Conservation (phyloP, 495 filamentous ascomycete species). For the Penicillium ucsense region DNA sequence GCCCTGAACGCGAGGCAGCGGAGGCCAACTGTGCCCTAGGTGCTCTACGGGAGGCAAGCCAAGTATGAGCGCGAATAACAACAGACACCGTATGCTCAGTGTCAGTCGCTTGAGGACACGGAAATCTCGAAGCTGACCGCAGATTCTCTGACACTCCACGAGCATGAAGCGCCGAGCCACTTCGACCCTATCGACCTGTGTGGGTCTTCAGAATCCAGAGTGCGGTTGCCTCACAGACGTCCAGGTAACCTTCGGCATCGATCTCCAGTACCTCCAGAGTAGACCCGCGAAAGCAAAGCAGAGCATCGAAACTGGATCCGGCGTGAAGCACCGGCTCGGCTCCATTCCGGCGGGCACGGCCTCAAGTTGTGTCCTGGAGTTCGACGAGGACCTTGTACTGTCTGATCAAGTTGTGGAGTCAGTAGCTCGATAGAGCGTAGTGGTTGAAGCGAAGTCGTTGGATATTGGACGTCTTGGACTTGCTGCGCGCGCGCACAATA, state of each 20-base stretch:
- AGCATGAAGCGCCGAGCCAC: background rate
- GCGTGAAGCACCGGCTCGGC: constrained; percentile 5
- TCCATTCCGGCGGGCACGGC: constrained; percentile 4
- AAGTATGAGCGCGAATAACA: constrained; percentile 20
- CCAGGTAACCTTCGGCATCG: constrained; percentile 2
- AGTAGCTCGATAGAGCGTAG: constrained; percentile 5
- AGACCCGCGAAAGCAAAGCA: constrained; percentile 11
- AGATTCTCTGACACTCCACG: background rate
- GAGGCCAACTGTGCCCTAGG: too few relatives aligned
- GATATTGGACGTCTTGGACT: constrained; percentile 10
- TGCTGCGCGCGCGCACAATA: background rate
- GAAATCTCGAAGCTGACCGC: constrained; percentile 13
- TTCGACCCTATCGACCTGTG: background rate
- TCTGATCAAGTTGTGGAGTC: constrained; percentile 8
- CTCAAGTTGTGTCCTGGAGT: constrained; percentile 16
- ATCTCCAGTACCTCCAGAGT: constrained; percentile 20
- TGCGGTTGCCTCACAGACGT: constrained; percentile 3
- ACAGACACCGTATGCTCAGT: constrained; percentile 13
- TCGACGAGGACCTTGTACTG: constrained; percentile 12
- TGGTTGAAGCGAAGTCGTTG: constrained; percentile 10
- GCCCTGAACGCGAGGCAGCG: too few relatives aligned
- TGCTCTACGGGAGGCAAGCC: too few relatives aligned
- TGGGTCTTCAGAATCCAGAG: background rate
- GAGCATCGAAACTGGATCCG: constrained; percentile 15
- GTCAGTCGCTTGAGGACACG: constrained; percentile 12